Percentiles rank a stretch among this genome's conserved stretches.
phyloP scores from a whole-genome alignment of 2,329 filamentous ascomycete species.

The Botryosphaeria agaves region DNA sequence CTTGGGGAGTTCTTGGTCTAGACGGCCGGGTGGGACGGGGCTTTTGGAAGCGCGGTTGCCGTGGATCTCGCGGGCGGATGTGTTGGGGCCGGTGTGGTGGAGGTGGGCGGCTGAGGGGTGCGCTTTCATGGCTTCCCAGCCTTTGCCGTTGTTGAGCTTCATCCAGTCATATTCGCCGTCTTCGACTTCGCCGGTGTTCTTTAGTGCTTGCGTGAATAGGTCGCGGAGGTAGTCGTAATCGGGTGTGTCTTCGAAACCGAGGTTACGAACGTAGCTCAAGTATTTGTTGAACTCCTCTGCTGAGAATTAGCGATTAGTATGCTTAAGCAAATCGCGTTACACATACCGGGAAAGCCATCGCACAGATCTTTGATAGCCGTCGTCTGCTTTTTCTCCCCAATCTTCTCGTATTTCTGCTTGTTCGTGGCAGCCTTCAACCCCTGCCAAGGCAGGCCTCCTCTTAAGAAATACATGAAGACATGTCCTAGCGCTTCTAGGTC shows the following conservation, averaged over 20 bases:
- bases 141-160: conserved; percentile 88
- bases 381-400: conserved; percentile 99
- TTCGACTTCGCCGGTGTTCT: conserved; percentile 85
- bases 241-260: conserved; percentile 94
- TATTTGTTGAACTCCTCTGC: conserved; percentile 93
- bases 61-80: conserved; percentile 73
- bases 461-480: conserved; percentile 53
- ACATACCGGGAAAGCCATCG: conserved; percentile 68
- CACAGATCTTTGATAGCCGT: conserved; percentile 94
- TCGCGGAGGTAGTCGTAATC: conserved; percentile 97
- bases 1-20: conserved; percentile 34
- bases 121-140: conserved; percentile 67
- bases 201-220: conserved; percentile 87
- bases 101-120: conserved; percentile 56
- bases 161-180: conserved; percentile 99
- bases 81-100: conserved; percentile 61
- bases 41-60: conserved; percentile 44
- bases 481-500: conserved; percentile 74
- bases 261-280: conserved; percentile 88
- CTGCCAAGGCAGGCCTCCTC: conserved; percentile 50
- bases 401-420: conserved; percentile 99
- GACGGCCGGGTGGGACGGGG: conserved; percentile 25
- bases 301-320: conserved; percentile 11
- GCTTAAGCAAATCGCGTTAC: not conserved
- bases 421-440: conserved; percentile 52